phyloP scores from a whole-genome alignment of 805 yeast genomes.

The Pichia paraexigua region DNA sequence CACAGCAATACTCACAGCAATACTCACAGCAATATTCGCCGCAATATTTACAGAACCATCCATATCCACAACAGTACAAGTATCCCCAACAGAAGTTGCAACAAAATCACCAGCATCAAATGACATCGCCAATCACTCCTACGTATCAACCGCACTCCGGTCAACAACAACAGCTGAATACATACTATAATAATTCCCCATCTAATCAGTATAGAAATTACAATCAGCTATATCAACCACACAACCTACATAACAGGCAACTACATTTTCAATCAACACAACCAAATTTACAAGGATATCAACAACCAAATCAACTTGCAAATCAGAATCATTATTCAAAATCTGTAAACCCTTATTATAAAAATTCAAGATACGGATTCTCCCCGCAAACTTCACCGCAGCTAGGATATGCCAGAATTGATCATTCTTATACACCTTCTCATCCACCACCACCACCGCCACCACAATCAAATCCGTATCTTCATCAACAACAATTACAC shows the following conservation, averaged over 20 bases:
- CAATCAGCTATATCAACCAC: not conserved
- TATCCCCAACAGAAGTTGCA: not conserved
- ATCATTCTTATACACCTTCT: not conserved
- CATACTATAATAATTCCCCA: not conserved
- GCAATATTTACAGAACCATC: not conserved
- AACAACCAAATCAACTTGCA: not conserved
- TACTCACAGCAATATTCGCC: not conserved
- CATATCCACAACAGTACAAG: not conserved
- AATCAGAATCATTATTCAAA: not conserved
- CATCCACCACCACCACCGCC: not conserved
- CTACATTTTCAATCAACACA: not conserved
- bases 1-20: not conserved
- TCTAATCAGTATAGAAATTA: not conserved
- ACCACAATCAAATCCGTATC: not conserved
- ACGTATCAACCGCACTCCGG: not conserved
- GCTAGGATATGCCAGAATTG: not conserved
- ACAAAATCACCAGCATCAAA: not conserved
- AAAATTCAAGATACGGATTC: not conserved
- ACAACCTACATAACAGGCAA: not conserved
- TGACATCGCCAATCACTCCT: not conserved
- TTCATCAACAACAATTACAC: not conserved
- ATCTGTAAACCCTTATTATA: not conserved
- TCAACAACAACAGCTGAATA: not conserved
- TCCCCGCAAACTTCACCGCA: conserved; percentile 1
- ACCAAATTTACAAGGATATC: not conserved